These are phyloP conservation scores for Pulveroboletus ravenelii DNA, from an alignment of 768 basidiomycete species.

Conservation along the genomic window DNA sequence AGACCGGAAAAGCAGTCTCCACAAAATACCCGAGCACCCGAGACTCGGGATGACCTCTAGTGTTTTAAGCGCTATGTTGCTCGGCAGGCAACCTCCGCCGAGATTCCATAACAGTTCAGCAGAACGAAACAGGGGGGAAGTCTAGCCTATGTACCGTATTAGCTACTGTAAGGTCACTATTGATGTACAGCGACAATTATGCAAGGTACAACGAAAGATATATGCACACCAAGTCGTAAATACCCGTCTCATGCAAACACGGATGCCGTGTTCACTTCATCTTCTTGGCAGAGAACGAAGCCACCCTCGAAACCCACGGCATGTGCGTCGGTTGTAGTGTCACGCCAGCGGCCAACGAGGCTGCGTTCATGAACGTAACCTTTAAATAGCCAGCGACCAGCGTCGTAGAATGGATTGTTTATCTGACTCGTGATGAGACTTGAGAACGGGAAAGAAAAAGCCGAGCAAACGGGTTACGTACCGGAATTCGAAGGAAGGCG, in stretches of 20 bases:
- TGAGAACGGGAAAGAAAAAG: slow-evolving; percentile 2
- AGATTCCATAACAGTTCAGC: neutral
- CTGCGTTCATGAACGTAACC: slow-evolving; percentile 48
- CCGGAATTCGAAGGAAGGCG: slow-evolving; percentile 42
- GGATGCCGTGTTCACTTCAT: slow-evolving; percentile 17
- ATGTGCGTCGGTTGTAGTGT: slow-evolving; percentile 38
- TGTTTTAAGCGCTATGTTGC: slow-evolving; percentile 3
- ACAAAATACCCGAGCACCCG: slow-evolving; percentile 4
- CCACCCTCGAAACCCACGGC: slow-evolving; percentile 46
- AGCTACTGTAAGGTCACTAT: slow-evolving; percentile 12
- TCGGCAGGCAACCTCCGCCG: slow-evolving; percentile 5
- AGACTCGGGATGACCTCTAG: slow-evolving; percentile 13
- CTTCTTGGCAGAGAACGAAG: slow-evolving; percentile 40
- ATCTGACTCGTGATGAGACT: slow-evolving; percentile 28
- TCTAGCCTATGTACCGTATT: slow-evolving; percentile 2
- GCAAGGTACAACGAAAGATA: slow-evolving; percentile 9
- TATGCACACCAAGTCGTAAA: slow-evolving; percentile 13
- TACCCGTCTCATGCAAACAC: slow-evolving; percentile 14
- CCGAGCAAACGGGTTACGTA: slow-evolving; percentile 23
- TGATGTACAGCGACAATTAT: slow-evolving; percentile 12
- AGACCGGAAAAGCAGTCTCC: neutral
- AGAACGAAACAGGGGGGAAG: neutral
- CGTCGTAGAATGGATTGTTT: slow-evolving; percentile 25
- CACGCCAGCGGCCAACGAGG: slow-evolving; percentile 53
- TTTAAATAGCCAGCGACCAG: slow-evolving; percentile 47